phyloP scores from a whole-genome alignment of 1,284 basidiomycete species.

The Jaminaea rosea region DNA sequence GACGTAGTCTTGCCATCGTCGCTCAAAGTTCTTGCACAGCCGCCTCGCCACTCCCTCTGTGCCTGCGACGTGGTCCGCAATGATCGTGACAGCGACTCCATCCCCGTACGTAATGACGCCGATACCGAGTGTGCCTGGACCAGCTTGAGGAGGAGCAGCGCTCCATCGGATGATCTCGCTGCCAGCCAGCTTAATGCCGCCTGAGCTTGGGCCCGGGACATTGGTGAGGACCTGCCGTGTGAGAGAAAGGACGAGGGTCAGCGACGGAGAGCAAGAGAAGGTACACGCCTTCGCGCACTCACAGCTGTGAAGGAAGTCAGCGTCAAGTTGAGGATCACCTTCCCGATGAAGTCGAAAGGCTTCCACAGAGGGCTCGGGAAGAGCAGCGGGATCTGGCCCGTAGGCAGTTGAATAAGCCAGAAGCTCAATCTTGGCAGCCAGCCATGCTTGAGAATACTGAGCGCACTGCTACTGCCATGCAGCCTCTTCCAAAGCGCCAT shows the following conservation, averaged over 20 bases:
- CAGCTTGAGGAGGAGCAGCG: conserved; percentile 38
- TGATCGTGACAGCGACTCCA: conserved; percentile 28
- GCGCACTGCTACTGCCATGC: conserved; percentile 22
- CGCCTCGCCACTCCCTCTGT: neutral
- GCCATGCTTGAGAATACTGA: conserved; percentile 35
- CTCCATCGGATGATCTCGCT: conserved; percentile 23
- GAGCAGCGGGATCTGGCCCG: conserved; percentile 25
- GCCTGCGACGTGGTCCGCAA: conserved; percentile 28
- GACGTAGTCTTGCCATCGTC: neutral
- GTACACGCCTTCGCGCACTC: neutral
- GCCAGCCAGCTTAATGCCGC: conserved; percentile 19
- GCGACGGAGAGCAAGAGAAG: conserved; percentile 8
- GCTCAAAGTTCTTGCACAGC: neutral
- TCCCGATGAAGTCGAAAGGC: neutral
- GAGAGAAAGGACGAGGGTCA: neutral
- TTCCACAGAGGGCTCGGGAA: neutral
- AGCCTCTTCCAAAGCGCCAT: conserved; percentile 25
- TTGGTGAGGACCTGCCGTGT: conserved; percentile 30
- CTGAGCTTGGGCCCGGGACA: conserved; percentile 28
- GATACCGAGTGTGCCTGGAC: conserved; percentile 35
- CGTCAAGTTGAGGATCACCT: too few species aligned
- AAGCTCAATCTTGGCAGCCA: conserved; percentile 30
- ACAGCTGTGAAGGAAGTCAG: neutral
- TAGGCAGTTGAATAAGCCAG: conserved; percentile 16
- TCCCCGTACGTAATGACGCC: conserved; percentile 41